Conservation (phyloP, 441 rosid genomes). For the Adansonia gregorii region DNA sequence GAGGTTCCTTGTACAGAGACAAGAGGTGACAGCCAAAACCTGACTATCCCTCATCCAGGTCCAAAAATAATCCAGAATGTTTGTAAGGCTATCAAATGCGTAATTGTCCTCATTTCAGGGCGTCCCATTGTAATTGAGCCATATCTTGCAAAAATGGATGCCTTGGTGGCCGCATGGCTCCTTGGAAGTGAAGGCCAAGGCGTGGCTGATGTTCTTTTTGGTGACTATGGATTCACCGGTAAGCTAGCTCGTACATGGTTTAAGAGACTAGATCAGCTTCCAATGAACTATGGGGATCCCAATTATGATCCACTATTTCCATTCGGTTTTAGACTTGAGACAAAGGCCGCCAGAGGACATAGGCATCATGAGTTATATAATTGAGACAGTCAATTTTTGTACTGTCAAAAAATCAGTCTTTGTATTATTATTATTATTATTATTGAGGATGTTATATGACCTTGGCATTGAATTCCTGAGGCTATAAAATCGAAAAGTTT, state of each 20-base stretch:
- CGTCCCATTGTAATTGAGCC: conserved; percentile 28
- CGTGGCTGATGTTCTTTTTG: conserved; percentile 23
- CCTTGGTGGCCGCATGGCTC: conserved; percentile 27
- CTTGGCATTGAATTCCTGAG: no score
- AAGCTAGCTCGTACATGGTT: conserved; percentile 25
- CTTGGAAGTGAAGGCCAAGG: conserved; percentile 29
- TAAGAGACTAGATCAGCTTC: conserved; percentile 24
- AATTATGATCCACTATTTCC: conserved; percentile 27
- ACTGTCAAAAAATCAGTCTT: no score
- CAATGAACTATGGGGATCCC: conserved; percentile 23
- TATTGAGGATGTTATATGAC: no score
- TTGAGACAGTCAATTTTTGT: background rate
- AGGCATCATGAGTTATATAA: background rate
- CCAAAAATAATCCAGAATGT: conserved; percentile 2
- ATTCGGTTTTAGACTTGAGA: conserved; percentile 21
- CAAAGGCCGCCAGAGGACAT: background rate
- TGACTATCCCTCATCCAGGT: conserved; percentile 24
- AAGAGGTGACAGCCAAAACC: conserved; percentile 20
- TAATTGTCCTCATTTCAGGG: conserved; percentile 18
- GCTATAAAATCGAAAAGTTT: no score
- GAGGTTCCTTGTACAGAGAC: conserved; percentile 25
- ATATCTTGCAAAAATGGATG: conserved; percentile 13
- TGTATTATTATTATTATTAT: no score
- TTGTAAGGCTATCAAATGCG: conserved; percentile 12
- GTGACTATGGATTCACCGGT: conserved; percentile 23